Evolutionary conservation across 2,329 filamentous ascomycete species (phyloP), one percentile per base, ranked within the genome.

Genomic region (Xylariaceae sp.): DNA sequence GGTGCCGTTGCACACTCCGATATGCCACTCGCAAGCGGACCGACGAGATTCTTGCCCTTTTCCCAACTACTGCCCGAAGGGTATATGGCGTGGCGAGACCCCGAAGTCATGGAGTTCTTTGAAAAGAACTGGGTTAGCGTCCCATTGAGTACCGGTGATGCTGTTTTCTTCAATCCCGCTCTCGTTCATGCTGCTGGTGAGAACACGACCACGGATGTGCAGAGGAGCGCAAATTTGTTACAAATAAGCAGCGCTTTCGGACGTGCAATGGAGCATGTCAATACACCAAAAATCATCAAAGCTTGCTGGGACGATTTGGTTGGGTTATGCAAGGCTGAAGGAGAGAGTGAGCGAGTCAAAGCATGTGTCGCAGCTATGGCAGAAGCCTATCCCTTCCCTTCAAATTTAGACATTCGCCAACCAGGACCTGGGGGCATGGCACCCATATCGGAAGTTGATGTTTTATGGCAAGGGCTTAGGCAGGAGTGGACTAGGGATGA

Each of bases 191-290:
- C 82, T 1, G 83, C 83, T 0, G 83, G 83, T 0, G 74, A 77
- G 56, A 87, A 86, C 59, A 60, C 66, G 14, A 71, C 70, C 6
- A 73, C 70, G 1, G 62, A 64, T 9, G 71, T 84, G 22, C 65
- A 79, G 19, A 74, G 83, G 1, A 76, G 75, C 31, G 82, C 81
- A n/a, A 86, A 86, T 61, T 65, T 87, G 10, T 58, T 86, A 34
- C 83, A 87, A 65, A 74, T 86, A 31, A 83, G 79, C 56, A 79
- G 76, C 54, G 81, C 82, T 0, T 82, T 86, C 60, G 83, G 82
- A 0, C 84, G 83, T 61, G 72, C 82, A 0, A 87, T 87, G 82
- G 83, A 87, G 68, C 75, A 62, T 1, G 72, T 86, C 10, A 79
- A 86, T 58, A 70, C 74, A 0, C 47, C 79, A 12, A 74, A 76